A percentile compares a stretch with the other conserved stretches of the same genome.
Evolutionary conservation across 805 yeast species (phyloP).

Genomic region (Saccharomycopsis oosterbeekiorum): DNA sequence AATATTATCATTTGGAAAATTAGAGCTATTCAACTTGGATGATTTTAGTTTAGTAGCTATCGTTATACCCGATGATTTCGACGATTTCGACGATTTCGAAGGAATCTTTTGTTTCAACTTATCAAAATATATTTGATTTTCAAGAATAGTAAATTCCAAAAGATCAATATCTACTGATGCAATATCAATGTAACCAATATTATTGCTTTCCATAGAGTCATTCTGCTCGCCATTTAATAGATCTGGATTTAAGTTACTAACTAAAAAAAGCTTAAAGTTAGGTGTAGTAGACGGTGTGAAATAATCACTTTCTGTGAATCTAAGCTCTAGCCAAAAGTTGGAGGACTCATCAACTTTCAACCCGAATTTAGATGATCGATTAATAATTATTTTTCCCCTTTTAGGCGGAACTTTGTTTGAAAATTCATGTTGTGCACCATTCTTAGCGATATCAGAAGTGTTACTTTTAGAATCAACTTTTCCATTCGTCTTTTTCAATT

Average conservation of each 20-base stretch:
- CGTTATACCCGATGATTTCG: neutral
- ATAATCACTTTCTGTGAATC: constrained; percentile 10
- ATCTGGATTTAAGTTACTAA: constrained; percentile 1
- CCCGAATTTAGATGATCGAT: neutral
- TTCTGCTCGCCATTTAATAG: neutral
- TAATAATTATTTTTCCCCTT: neutral
- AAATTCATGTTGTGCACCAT: neutral
- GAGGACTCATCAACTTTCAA: neutral
- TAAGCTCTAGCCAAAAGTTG: constrained; percentile 3
- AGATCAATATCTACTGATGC: constrained; percentile 1
- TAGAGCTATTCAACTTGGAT: neutral
- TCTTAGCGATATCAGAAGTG: no score
- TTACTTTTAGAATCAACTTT: neutral
- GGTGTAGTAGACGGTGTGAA: constrained; percentile 8
- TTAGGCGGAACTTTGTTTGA: neutral
- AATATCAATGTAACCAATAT: neutral
- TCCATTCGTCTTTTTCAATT: neutral
- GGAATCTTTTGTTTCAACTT: neutral
- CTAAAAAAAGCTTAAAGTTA: constrained; percentile 4
- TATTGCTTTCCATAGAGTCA: neutral
- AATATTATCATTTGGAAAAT: neutral
- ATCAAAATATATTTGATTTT: constrained; percentile 4
- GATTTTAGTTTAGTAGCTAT: neutral
- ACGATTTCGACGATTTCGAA: neutral
- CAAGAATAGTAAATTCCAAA: constrained; percentile 2